Percentiles rank a stretch among this genome's conserved stretches.
Evolutionary conservation across 73 alveolate genomes (phyloP).

Genomic region (Paramecium bursaria): DNA sequence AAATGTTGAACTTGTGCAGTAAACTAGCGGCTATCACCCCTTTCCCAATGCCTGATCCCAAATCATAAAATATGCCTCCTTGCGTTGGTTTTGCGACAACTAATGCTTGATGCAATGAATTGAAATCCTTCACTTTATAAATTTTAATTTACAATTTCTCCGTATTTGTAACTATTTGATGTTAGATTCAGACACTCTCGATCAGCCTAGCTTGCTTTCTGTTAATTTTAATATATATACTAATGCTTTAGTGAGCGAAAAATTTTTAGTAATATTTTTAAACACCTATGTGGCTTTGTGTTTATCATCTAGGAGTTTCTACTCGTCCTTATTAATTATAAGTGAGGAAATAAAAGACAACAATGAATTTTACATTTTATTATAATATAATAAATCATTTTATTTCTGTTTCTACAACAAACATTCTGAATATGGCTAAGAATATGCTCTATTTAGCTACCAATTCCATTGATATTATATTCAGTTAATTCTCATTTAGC

Average conservation of each 20-base stretch:
- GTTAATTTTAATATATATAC: not conserved
- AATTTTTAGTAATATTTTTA: constrained; percentile 8
- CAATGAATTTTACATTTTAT: too few relatives aligned
- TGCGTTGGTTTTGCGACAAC: constrained; percentile 39
- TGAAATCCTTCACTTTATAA: not conserved
- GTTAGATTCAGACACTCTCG: constrained; percentile 45
- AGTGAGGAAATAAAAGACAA: too few relatives aligned
- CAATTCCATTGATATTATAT: constrained; percentile 41
- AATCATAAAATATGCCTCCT: constrained; percentile 89
- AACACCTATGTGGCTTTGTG: too few relatives aligned
- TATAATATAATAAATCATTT: too few relatives aligned
- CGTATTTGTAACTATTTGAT: constrained; percentile 53
- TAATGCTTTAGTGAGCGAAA: constrained; percentile 22
- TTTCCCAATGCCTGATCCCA: constrained; percentile 95
- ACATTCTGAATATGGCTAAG: constrained; percentile 57
- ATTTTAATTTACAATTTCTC: constrained; percentile 65
- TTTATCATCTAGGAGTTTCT: constrained; percentile 8
- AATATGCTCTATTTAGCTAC: constrained; percentile 57
- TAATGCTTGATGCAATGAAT: constrained; percentile 21
- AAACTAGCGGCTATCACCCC: constrained; percentile 90
- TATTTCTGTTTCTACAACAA: constrained; percentile 62
- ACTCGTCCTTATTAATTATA: too few relatives aligned
- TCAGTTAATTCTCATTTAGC: constrained; percentile 49
- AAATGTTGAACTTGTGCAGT: constrained; percentile 79
- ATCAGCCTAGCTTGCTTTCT: constrained; percentile 60